Conservation (phyloP, 192 early-diverging fungal genomes). For the Phlyctochytrium arcticum region DNA sequence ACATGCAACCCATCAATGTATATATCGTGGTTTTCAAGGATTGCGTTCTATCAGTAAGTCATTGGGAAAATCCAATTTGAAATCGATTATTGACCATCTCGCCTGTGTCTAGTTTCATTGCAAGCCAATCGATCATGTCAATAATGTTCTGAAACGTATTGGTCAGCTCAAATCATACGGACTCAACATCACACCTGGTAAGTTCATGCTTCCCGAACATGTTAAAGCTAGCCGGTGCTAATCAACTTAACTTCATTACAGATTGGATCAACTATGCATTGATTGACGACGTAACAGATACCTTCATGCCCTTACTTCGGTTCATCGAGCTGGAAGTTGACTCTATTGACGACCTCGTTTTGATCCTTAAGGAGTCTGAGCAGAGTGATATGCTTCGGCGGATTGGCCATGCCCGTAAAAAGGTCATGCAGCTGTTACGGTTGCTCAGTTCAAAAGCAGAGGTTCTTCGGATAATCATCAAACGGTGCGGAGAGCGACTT, state of each 20-base stretch:
- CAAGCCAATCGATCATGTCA: conserved; percentile 69
- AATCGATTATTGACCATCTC: neutral
- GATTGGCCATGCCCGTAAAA: conserved; percentile 69
- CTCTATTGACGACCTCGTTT: conserved; percentile 88
- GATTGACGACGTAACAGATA: conserved; percentile 93
- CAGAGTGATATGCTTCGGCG: conserved; percentile 69
- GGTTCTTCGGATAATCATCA: conserved; percentile 65
- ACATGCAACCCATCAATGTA: conserved; percentile 54
- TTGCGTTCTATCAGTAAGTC: conserved; percentile 51
- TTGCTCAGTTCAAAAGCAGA: conserved; percentile 66
- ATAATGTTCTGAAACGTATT: conserved; percentile 82
- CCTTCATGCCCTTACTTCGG: conserved; percentile 80
- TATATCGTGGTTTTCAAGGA: conserved; percentile 52
- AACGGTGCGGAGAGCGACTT: conserved; percentile 47
- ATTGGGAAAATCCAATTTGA: neutral
- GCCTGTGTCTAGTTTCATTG: conserved; percentile 70
- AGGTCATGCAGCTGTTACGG: conserved; percentile 63
- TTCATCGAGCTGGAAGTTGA: conserved; percentile 93
- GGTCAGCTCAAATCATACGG: conserved; percentile 78
- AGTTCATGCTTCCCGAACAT: conserved; percentile 22
- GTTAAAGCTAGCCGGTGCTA: neutral
- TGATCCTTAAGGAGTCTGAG: conserved; percentile 89
- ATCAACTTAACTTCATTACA: conserved; percentile 24
- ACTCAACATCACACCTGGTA: conserved; percentile 78
- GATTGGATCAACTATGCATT: conserved; percentile 98